phyloP scores from a whole-genome alignment of 805 yeast genomes.

The Metschnikowia aberdeeniae region DNA sequence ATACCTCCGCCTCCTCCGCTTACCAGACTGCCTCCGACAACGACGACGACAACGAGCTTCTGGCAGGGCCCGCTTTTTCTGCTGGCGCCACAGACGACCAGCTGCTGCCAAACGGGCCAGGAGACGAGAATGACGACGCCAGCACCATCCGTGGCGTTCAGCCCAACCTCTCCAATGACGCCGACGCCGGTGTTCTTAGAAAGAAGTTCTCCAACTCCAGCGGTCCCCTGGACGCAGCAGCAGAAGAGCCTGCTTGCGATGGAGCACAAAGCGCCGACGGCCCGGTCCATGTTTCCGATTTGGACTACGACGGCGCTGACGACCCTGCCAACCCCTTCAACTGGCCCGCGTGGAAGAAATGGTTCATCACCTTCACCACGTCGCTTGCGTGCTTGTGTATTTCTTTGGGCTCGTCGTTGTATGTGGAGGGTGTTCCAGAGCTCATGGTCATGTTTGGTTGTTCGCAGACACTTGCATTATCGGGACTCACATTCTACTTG shows the following conservation, averaged over 20 bases:
- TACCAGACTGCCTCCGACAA: constrained; percentile 31
- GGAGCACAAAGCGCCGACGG: background rate
- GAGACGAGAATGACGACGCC: constrained; percentile 10
- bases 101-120: background rate
- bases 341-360: constrained; percentile 62
- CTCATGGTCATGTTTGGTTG: constrained; percentile 45
- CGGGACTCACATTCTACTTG: constrained; percentile 68
- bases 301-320: constrained; percentile 57
- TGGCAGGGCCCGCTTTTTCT: background rate
- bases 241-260: background rate
- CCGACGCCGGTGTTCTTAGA: constrained; percentile 4
- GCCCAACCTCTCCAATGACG: background rate
- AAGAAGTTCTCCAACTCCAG: constrained; percentile 9
- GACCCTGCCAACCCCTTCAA: constrained; percentile 66
- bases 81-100: background rate
- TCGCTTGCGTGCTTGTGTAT: constrained; percentile 61
- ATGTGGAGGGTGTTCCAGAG: constrained; percentile 60
- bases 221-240: background rate
- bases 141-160: constrained; percentile 11
- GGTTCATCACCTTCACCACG: constrained; percentile 62
- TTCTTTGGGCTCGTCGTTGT: constrained; percentile 72
- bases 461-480: constrained; percentile 56
- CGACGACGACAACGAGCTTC: constrained; percentile 17
- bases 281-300: constrained; percentile 15
- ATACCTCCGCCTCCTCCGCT: constrained; percentile 24